These are phyloP conservation scores for Kandelia obovata DNA, from an alignment of 345 rosid genomes.

Conservation along the genomic window DNA sequence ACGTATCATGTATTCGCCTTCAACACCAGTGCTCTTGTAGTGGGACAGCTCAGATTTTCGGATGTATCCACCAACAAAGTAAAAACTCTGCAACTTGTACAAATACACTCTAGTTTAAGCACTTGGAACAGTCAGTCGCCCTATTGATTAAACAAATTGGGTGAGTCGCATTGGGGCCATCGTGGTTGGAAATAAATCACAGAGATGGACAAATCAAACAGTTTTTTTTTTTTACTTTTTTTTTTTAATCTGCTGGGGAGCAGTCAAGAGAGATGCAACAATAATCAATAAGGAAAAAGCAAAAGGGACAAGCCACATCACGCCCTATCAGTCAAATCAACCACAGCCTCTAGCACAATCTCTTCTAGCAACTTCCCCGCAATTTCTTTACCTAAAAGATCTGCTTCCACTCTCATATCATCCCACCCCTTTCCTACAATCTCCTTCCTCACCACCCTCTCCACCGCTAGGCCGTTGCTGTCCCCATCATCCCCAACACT, in stretches of 20 bases:
- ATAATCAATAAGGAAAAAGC: neutral
- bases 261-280: neutral
- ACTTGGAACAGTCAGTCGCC: slow-evolving; percentile 1
- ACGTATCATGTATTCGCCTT: neutral
- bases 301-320: slow-evolving; percentile 15
- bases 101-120: slow-evolving; percentile 8
- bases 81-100: slow-evolving; percentile 3
- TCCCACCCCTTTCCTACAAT: slow-evolving; percentile 73
- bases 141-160: slow-evolving; percentile 28
- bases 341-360: slow-evolving; percentile 73
- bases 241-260: no score
- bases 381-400: slow-evolving; percentile 50
- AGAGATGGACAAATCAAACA: slow-evolving; percentile 18
- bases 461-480: slow-evolving; percentile 57
- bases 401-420: slow-evolving; percentile 46
- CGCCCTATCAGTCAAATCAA: slow-evolving; percentile 30
- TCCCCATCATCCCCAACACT: slow-evolving; percentile 43
- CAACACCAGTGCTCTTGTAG: neutral
- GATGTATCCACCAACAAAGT: neutral
- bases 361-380: slow-evolving; percentile 65
- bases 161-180: slow-evolving; percentile 4
- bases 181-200: slow-evolving; percentile 24
- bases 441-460: slow-evolving; percentile 62
- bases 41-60: no score
- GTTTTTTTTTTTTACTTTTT: no score